phyloP scores from a whole-genome alignment of 768 basidiomycete species.

The Collybia mongolica region DNA sequence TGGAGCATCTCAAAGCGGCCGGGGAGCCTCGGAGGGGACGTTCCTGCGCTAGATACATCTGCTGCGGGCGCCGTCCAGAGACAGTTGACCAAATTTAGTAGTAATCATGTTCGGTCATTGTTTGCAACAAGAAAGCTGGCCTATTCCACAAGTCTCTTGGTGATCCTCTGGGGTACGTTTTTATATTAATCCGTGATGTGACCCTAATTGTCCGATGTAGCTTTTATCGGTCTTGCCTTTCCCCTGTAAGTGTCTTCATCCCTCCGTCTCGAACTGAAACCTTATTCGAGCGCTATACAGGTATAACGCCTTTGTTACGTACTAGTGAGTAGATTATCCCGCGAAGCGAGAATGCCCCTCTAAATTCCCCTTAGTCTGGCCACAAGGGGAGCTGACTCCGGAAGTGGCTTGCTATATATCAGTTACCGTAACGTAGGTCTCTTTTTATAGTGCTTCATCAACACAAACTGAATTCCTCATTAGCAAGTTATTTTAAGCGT shows the following conservation, averaged over 20 bases:
- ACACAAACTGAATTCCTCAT: not conserved
- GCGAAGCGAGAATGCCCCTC: not conserved
- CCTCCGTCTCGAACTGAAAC: slow-evolving; percentile 8
- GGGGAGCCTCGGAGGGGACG: slow-evolving; percentile 14
- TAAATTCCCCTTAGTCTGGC: slow-evolving; percentile 40
- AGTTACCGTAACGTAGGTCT: slow-evolving; percentile 67
- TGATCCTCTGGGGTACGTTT: slow-evolving; percentile 47
- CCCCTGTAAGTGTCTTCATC: slow-evolving; percentile 60
- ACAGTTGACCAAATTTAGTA: slow-evolving; percentile 31
- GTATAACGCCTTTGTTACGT: slow-evolving; percentile 57
- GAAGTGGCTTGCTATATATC: slow-evolving; percentile 66
- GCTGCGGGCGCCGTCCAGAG: slow-evolving; percentile 29
- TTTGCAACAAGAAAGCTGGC: slow-evolving; percentile 66
- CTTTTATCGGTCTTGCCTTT: slow-evolving; percentile 75
- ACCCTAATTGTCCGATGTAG: slow-evolving; percentile 27
- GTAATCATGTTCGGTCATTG: slow-evolving; percentile 51
- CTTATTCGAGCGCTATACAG: slow-evolving; percentile 2
- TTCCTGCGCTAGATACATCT: slow-evolving; percentile 7
- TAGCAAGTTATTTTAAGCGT: slow-evolving; percentile 72
- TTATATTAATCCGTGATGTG: not conserved
- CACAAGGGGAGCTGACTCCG: slow-evolving; percentile 66
- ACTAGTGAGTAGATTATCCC: slow-evolving; percentile 37
- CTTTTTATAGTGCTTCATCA: not conserved
- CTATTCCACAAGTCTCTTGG: slow-evolving; percentile 62
- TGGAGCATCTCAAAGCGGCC: slow-evolving; percentile 44